Percentiles rank a stretch among this genome's conserved stretches.
Conservation (phyloP, 805 yeast species). For the Lipomyces spencermartinsiae region DNA sequence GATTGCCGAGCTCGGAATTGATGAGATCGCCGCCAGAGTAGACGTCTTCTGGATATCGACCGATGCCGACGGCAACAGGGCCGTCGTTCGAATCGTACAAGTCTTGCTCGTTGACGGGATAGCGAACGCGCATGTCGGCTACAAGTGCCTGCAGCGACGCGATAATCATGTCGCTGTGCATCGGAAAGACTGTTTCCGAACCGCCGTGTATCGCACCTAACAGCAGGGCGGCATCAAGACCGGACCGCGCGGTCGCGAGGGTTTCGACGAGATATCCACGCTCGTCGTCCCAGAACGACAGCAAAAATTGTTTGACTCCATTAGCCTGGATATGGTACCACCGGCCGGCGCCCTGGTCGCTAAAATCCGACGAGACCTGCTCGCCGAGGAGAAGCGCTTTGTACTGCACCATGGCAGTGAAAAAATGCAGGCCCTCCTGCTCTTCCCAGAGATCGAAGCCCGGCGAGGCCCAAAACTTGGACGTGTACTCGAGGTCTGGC, state of each 20-base stretch:
- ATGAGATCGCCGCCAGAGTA: conserved; percentile 66
- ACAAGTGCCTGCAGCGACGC: conserved; percentile 63
- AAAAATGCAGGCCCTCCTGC: conserved; percentile 73
- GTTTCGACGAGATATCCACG: conserved; percentile 73
- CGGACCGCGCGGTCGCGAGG: conserved; percentile 65
- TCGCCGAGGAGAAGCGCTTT: conserved; percentile 69
- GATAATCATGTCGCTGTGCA: conserved; percentile 44
- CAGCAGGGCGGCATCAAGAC: conserved; percentile 80
- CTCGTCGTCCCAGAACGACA: conserved; percentile 37
- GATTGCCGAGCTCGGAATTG: conserved; percentile 78
- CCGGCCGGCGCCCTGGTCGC: conserved; percentile 40
- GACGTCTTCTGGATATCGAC: conserved; percentile 91
- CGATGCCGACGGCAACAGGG: conserved; percentile 67
- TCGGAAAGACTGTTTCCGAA: conserved; percentile 38
- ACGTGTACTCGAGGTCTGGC: conserved; percentile 72
- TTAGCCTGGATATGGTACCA: conserved; percentile 35
- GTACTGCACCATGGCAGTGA: conserved; percentile 76
- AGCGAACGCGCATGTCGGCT: conserved; percentile 71
- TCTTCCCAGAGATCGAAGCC: conserved; percentile 98
- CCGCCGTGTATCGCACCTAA: conserved; percentile 53
- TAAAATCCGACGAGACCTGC: conserved; percentile 43
- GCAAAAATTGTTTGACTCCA: conserved; percentile 26
- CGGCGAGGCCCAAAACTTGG: conserved; percentile 62
- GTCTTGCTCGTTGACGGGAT: conserved; percentile 66
- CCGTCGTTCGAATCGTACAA: conserved; percentile 31